phyloP scores from a whole-genome alignment of 139 green algal species.

The Coccomyxa sp. region DNA sequence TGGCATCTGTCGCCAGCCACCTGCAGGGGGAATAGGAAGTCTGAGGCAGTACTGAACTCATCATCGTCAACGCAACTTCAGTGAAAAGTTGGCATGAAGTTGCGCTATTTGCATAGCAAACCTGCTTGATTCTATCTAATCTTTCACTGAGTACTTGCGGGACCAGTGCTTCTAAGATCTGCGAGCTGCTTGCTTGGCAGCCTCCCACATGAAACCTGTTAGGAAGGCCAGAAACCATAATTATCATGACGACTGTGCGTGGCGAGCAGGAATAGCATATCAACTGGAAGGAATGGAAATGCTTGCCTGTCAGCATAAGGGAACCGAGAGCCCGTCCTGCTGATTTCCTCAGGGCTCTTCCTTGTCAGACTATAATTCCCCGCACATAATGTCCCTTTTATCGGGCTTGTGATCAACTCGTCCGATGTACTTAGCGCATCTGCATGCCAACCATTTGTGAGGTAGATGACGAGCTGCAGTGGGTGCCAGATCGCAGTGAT shows the following conservation, averaged over 20 bases:
- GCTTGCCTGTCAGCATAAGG: neutral
- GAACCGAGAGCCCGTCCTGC: neutral
- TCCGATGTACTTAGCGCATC: neutral
- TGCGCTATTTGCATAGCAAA: neutral
- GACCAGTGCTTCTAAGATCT: neutral
- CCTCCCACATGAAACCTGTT: neutral
- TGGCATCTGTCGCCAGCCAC: neutral
- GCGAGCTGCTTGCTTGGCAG: neutral
- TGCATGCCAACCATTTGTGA: neutral
- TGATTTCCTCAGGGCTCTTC: neutral
- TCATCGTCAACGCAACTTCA: no score
- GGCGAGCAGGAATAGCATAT: neutral
- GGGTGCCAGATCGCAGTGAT: no score
- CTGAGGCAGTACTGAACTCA: no score
- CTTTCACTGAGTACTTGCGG: neutral
- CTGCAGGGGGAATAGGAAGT: neutral
- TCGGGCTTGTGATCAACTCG: neutral
- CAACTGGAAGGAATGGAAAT: neutral
- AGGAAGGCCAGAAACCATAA: neutral
- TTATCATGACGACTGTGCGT: neutral
- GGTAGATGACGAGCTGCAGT: no score
- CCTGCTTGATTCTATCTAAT: neutral
- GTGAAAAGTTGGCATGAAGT: no score
- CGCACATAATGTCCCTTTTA: neutral
- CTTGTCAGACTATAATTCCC: neutral